These are phyloP conservation scores for Kodamaea jinghongensis DNA, from an alignment of 805 yeast genomes.

Conservation along the genomic window DNA sequence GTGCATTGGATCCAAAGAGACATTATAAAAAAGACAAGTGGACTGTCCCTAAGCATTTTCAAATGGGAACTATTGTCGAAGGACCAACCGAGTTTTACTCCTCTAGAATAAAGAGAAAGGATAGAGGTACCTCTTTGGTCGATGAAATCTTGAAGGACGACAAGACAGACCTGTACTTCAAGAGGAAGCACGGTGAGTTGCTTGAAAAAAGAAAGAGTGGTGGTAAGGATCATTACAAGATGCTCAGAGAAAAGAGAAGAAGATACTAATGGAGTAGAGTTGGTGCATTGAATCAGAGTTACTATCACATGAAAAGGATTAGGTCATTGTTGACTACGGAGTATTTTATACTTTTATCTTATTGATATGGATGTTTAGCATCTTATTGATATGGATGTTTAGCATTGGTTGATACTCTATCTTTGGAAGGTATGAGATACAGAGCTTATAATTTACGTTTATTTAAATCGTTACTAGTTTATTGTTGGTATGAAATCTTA, in stretches of 20 bases:
- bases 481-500: too few species aligned
- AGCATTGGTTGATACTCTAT: too few species aligned
- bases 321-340: too few species aligned
- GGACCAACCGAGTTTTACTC: constrained; percentile 78
- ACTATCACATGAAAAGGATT: too few species aligned
- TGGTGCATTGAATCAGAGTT: too few species aligned
- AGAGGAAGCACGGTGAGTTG: constrained; percentile 78
- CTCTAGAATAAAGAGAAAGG: constrained; percentile 61
- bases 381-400: too few species aligned
- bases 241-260: constrained; percentile 58
- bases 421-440: too few species aligned
- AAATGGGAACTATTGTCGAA: constrained; percentile 84
- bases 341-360: too few species aligned
- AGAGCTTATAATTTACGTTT: too few species aligned
- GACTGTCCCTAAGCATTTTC: constrained; percentile 75
- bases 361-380: too few species aligned
- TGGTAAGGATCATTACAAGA: constrained; percentile 63
- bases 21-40: constrained; percentile 88
- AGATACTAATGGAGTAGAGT: constrained; percentile 38
- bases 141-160: constrained; percentile 79
- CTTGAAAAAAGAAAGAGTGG: constrained; percentile 64
- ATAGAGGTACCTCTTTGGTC: constrained; percentile 74
- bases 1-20: constrained; percentile 91
- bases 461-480: too few species aligned
- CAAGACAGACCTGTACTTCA: constrained; percentile 71